A percentile compares a stretch with the other conserved stretches of the same genome.
These are phyloP conservation scores for Penicillium vulpinum DNA, from an alignment of 2,329 filamentous ascomycete species.

Conservation along the genomic window DNA sequence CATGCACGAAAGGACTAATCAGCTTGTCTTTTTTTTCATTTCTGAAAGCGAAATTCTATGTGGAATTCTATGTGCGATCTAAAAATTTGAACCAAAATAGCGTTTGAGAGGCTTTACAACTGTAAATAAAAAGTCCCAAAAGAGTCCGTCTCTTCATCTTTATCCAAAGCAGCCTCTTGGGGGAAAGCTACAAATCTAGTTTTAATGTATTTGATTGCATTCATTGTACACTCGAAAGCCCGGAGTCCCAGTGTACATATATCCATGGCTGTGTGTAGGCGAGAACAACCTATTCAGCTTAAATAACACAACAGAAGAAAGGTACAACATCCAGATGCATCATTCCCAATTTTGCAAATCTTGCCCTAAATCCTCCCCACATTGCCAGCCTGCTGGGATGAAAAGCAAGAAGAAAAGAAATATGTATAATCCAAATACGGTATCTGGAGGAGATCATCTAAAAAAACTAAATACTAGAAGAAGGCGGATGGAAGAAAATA, in stretches of 20 bases:
- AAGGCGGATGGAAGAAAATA: neutral
- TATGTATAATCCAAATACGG: constrained; percentile 4
- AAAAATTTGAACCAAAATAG: neutral
- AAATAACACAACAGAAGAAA: constrained; percentile 8
- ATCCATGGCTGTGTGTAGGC: constrained; percentile 1
- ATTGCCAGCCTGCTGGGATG: constrained; percentile 22
- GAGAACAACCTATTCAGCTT: neutral
- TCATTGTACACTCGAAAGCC: neutral
- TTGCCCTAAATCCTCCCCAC: neutral
- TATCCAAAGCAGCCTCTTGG: neutral
- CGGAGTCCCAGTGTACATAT: constrained; percentile 6
- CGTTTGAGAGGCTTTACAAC: neutral
- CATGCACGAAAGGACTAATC: neutral
- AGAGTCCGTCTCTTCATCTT: neutral
- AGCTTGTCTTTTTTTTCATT: neutral
- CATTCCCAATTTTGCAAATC: neutral
- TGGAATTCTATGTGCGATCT: neutral
- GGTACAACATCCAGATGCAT: neutral
- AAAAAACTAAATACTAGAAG: neutral
- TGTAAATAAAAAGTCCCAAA: constrained; percentile 1
- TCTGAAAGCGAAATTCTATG: neutral
- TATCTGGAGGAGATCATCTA: neutral
- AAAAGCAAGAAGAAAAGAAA: constrained; percentile 11
- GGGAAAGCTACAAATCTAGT: neutral
- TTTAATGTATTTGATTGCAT: constrained; percentile 1